Conservation (phyloP, 1,284 basidiomycete species). For the Coniferiporia sulphurascens region DNA sequence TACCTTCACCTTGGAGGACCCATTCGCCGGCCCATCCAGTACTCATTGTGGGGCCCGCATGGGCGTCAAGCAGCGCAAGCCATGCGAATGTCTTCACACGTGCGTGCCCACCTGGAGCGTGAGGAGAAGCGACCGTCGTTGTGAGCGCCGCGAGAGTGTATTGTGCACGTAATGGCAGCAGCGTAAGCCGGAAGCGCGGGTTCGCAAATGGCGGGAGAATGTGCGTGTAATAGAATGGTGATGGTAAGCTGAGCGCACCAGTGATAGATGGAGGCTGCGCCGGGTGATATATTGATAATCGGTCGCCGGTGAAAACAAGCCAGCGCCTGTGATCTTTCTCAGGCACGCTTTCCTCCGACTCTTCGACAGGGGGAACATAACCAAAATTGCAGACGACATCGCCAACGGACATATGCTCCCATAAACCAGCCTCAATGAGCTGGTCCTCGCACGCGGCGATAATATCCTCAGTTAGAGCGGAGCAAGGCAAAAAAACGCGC, state of each 20-base stretch:
- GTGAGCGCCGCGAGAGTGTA: slow-evolving; percentile 15
- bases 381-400: slow-evolving; percentile 77
- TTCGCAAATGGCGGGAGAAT: slow-evolving; percentile 48
- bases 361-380: slow-evolving; percentile 47
- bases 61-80: slow-evolving; percentile 48
- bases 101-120: slow-evolving; percentile 46
- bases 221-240: slow-evolving; percentile 60
- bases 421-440: slow-evolving; percentile 55
- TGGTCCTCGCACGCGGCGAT: slow-evolving; percentile 59
- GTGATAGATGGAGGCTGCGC: slow-evolving; percentile 46
- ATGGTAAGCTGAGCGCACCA: slow-evolving; percentile 54
- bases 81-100: slow-evolving; percentile 56
- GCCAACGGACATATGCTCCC: slow-evolving; percentile 65
- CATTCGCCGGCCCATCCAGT: slow-evolving; percentile 71
- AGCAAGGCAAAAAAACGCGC: slow-evolving; percentile 69
- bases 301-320: slow-evolving; percentile 64
- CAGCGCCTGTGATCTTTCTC: slow-evolving; percentile 35
- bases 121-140: slow-evolving; percentile 29
- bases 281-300: slow-evolving; percentile 52
- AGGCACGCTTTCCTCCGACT: slow-evolving; percentile 25
- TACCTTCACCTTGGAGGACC: slow-evolving; percentile 71
- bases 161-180: slow-evolving; percentile 34
- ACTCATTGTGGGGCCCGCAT: slow-evolving; percentile 43
- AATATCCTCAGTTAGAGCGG: slow-evolving; percentile 43
- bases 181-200: slow-evolving; percentile 41